Evolutionary conservation across 2,329 filamentous ascomycete species (phyloP).

Genomic region (Aspergillus japonicus): DNA sequence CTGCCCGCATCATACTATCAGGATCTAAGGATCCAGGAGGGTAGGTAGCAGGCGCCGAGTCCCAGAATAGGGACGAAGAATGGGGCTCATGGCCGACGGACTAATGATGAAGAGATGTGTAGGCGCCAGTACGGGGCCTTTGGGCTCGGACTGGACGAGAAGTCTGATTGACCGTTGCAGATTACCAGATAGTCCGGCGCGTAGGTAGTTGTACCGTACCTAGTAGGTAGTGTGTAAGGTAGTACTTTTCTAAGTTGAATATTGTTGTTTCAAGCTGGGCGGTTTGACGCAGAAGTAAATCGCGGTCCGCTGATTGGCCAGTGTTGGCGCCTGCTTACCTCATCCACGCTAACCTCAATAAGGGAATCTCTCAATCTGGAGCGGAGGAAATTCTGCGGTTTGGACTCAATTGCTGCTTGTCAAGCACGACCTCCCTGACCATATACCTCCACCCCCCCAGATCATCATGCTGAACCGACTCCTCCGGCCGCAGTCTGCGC

Average conservation of each 20-base stretch:
- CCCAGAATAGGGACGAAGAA: conserved; percentile 26
- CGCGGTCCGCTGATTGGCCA: conserved; percentile 24
- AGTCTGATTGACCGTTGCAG: neutral
- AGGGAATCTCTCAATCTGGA: conserved; percentile 15
- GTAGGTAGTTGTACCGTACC: neutral
- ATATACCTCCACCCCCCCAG: conserved; percentile 20
- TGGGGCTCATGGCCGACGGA: conserved; percentile 24
- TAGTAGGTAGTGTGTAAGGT: too few relatives aligned
- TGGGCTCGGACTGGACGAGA: neutral
- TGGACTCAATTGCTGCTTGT: conserved; percentile 20
- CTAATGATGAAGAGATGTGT: conserved; percentile 17
- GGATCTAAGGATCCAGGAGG: conserved; percentile 20
- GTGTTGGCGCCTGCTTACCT: conserved; percentile 22
- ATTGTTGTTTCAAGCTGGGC: neutral
- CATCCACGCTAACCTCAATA: conserved; percentile 29
- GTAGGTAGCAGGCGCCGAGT: conserved; percentile 31
- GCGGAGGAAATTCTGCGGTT: conserved; percentile 38
- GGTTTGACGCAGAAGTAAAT: conserved; percentile 20
- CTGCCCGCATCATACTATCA: conserved; percentile 19
- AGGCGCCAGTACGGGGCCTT: conserved; percentile 11
- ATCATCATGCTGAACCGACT: conserved; percentile 45
- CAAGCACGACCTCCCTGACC: conserved; percentile 12
- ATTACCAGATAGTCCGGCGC: conserved; percentile 4
- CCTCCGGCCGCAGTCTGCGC: conserved; percentile 44
- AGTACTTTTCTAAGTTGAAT: neutral